A percentile compares a stretch with the other conserved stretches of the same genome.
Evolutionary conservation across 805 yeast genomes (phyloP).

Genomic region (Yamadazyma nakazawae): DNA sequence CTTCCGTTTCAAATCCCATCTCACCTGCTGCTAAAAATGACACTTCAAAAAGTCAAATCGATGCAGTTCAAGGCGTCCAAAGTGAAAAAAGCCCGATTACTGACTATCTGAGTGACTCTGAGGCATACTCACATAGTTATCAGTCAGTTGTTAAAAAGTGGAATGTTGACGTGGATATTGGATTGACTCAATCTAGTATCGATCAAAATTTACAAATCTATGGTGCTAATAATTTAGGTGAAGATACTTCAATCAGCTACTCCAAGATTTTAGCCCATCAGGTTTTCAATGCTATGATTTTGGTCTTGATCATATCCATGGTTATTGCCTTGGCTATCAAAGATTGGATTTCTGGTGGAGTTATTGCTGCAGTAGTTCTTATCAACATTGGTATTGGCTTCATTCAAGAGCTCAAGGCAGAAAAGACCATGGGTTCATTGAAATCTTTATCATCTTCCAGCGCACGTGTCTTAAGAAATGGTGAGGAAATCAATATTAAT

Average conservation of each 20-base stretch:
- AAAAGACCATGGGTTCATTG: conserved; percentile 74
- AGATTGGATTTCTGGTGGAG: conserved; percentile 84
- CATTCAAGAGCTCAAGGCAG: conserved; percentile 70
- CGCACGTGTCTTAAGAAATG: conserved; percentile 64
- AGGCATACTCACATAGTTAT: conserved; percentile 17
- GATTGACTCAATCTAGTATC: conserved; percentile 21
- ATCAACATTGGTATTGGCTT: conserved; percentile 67
- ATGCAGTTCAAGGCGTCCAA: conserved; percentile 7
- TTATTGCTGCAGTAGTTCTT: conserved; percentile 62
- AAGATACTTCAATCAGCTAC: conserved; percentile 52
- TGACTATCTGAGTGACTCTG: conserved; percentile 1
- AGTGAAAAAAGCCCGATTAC: background rate
- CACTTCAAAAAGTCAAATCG: conserved; percentile 2
- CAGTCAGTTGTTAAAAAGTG: conserved; percentile 17
- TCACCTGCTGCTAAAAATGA: conserved; percentile 2
- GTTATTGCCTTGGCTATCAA: conserved; percentile 66
- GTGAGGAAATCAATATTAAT: conserved; percentile 52
- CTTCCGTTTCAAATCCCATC: background rate
- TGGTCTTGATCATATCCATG: conserved; percentile 68
- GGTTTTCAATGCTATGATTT: conserved; percentile 72
- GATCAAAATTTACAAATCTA: conserved; percentile 20
- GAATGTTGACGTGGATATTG: conserved; percentile 14
- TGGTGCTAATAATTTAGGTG: conserved; percentile 64
- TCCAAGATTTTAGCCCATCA: conserved; percentile 60
- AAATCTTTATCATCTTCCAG: conserved; percentile 66